Base-by-base conservation (phyloP, 495 filamentous ascomycete genomes). In the Xylaria longipes region DNA sequence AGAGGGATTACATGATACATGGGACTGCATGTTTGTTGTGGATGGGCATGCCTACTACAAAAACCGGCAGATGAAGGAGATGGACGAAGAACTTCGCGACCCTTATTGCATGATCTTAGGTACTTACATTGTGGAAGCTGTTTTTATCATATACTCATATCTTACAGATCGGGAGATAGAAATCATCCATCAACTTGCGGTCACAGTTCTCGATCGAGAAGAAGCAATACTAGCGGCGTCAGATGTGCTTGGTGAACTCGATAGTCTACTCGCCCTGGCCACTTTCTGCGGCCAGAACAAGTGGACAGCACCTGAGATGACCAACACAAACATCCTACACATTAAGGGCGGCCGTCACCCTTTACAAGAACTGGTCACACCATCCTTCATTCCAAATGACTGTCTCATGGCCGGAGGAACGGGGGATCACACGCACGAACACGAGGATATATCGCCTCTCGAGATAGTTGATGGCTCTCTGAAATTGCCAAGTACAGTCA, bases 261-360 rank as follows among this genome's bases (percentile, higher is more conserved):
- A 98, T 76, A 95, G 94, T 77, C 82, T 97, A 29, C 83, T 95
- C 65, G 94, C 96, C 3, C 83, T 99, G 67, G 90, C 94, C 7
- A 88, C 90, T 75, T 92, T 92, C 22, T 97, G 95, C 8, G 88
- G 84, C 35, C 89, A 88, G 68, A 94, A 97, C 76, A 91, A 89
- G 31, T 88, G 95, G 79, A 82, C 82, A 15, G 84, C 88, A 43
- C 96, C 97, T 5, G 82, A 82, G 37, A 89, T 99, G 79, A 92
- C 90, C 3, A 75, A 82, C 29, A 80, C 90, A 12, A 97, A 97
- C 73, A 73, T 93, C 25, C 87, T 98, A 73, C 80, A 87, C 6
- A 97, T 99, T 71, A 86, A 88, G 78, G 90, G 86, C 35, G 96
- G 96, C n/a, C 89, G 95, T 0, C 97, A 98, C 82, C 88, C 93